These are phyloP conservation scores for Rhizodiscina lignyota DNA, from an alignment of 495 filamentous ascomycete genomes.

Conservation along the genomic window DNA sequence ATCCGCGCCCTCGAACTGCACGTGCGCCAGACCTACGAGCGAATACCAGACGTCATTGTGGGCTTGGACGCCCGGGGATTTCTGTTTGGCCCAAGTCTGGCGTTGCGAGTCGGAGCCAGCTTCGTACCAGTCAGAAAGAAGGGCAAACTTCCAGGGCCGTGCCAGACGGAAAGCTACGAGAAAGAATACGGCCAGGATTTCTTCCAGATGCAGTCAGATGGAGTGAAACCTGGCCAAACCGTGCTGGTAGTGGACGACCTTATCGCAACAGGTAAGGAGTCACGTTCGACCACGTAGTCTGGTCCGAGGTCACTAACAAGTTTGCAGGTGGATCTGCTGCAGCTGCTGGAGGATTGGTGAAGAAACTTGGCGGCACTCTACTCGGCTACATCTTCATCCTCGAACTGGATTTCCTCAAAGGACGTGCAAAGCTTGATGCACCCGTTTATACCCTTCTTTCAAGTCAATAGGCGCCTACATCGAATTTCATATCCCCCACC, in stretches of 20 bases:
- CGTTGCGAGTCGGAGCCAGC: conserved; percentile 64
- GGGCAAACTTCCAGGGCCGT: conserved; percentile 89
- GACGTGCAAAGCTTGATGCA: conserved; percentile 72
- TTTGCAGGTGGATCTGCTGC: conserved; percentile 70
- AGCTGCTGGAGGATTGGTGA: conserved; percentile 72
- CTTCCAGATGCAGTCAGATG: conserved; percentile 86
- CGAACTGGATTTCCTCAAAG: conserved; percentile 89
- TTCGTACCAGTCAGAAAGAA: conserved; percentile 93
- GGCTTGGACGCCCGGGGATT: conserved; percentile 92
- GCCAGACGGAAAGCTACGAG: conserved; percentile 61
- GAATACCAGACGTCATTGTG: conserved; percentile 75
- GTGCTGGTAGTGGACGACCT: conserved; percentile 94
- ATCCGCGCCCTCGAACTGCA: conserved; percentile 80
- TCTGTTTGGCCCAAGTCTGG: conserved; percentile 83
- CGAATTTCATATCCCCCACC: conserved; percentile 1
- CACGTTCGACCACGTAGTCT: no score
- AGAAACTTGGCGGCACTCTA: conserved; percentile 66
- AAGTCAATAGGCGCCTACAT: conserved; percentile 38
- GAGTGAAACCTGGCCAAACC: conserved; percentile 71
- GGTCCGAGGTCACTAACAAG: no score
- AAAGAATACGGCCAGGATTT: conserved; percentile 97
- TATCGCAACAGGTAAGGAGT: conserved; percentile 77
- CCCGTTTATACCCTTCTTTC: conserved; percentile 72
- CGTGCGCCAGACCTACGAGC: conserved; percentile 35
- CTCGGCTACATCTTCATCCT: conserved; percentile 89